Conservation (phyloP, 2,329 filamentous ascomycete genomes). For the Neofusicoccum parvum region DNA sequence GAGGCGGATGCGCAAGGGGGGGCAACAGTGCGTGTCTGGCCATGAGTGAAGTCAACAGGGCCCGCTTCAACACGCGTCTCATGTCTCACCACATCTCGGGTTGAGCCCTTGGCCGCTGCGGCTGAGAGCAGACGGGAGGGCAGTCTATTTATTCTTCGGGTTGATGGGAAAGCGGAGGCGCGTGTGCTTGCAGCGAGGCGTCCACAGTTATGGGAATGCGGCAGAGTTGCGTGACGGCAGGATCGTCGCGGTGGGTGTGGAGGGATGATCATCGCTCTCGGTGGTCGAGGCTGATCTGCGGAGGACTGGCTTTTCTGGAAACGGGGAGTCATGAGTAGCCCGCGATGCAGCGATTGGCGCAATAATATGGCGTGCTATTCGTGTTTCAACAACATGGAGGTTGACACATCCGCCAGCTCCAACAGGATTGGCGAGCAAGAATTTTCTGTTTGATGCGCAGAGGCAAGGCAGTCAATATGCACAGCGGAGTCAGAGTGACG, state of each 20-base stretch:
- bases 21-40: not conserved
- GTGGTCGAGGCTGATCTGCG: slow-evolving; percentile 10
- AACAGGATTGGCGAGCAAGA: slow-evolving; percentile 7
- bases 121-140: not conserved
- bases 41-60: not conserved
- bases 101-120: not conserved
- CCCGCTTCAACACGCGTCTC: slow-evolving; percentile 14
- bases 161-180: not conserved
- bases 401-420: not conserved
- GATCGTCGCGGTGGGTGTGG: slow-evolving; percentile 13
- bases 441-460: slow-evolving; percentile 13
- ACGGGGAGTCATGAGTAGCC: slow-evolving; percentile 4
- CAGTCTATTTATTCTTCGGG: not conserved
- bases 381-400: slow-evolving; percentile 2
- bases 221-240: not conserved
- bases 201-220: not conserved
- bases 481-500: slow-evolving; percentile 19
- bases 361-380: slow-evolving; percentile 11
- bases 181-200: not conserved
- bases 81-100: slow-evolving; percentile 11
- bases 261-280: slow-evolving; percentile 7
- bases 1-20: slow-evolving; percentile 1
- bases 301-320: slow-evolving; percentile 13
- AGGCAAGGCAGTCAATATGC: not conserved
- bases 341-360: slow-evolving; percentile 1